Evolutionary conservation across 1,284 basidiomycete genomes (phyloP).

Genomic region (Fistulina hepatica): DNA sequence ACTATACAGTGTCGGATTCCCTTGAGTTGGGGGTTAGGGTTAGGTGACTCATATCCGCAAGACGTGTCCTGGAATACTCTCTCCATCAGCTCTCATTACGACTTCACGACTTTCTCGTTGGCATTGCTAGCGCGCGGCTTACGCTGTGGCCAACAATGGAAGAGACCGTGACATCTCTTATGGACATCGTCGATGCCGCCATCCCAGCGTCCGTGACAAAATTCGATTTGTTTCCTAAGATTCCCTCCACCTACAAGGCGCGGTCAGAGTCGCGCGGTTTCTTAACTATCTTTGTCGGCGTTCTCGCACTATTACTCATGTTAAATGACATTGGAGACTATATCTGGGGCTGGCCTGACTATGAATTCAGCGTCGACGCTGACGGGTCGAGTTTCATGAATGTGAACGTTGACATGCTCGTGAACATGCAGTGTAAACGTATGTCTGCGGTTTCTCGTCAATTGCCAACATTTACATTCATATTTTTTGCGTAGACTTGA

Average conservation of each 20-base stretch:
- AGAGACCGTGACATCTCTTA: constrained; percentile 23
- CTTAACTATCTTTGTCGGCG: constrained; percentile 69
- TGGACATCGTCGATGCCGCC: constrained; percentile 46
- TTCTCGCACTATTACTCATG: constrained; percentile 65
- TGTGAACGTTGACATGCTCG: constrained; percentile 83
- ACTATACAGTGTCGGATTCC: too few species aligned
- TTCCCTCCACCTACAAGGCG: constrained; percentile 80
- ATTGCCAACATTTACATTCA: constrained; percentile 4
- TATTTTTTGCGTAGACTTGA: constrained; percentile 45
- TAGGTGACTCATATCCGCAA: too few species aligned
- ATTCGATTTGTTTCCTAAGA: constrained; percentile 84
- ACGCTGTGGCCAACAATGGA: too few species aligned
- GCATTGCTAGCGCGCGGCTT: too few species aligned
- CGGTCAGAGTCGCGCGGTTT: constrained; percentile 82
- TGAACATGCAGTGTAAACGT: constrained; percentile 91
- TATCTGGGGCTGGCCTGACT: constrained; percentile 85
- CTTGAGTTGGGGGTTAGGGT: too few species aligned
- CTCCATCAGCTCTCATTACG: too few species aligned
- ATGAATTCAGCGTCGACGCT: constrained; percentile 75
- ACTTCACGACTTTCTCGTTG: too few species aligned
- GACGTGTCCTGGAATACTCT: too few species aligned
- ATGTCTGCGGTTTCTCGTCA: constrained; percentile 25
- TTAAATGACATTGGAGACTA: constrained; percentile 86
- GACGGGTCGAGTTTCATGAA: constrained; percentile 54
- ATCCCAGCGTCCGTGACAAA: constrained; percentile 41